Conservation (phyloP, 495 filamentous ascomycete species). For the Extremus antarcticus region DNA sequence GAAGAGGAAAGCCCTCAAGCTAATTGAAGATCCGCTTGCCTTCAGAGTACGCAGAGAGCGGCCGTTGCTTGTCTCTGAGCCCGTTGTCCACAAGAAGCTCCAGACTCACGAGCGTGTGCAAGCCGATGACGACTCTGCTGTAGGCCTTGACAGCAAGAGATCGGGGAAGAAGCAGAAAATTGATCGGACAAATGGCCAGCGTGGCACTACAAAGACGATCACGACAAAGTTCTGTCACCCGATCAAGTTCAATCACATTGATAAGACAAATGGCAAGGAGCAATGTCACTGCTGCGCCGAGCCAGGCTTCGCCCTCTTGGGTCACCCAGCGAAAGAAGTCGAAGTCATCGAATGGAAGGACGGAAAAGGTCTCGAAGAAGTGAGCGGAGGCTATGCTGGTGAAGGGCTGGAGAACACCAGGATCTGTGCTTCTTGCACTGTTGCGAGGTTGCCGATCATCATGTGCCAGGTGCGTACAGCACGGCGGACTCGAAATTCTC, state of each 20-base stretch:
- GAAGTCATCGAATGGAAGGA: conserved; percentile 25
- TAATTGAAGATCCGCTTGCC: background rate
- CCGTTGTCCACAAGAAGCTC: background rate
- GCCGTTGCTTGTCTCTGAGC: background rate
- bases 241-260: conserved; percentile 30
- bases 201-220: conserved; percentile 13
- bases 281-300: conserved; percentile 35
- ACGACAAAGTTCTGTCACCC: conserved; percentile 33
- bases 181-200: too few species aligned
- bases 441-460: conserved; percentile 26
- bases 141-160: too few species aligned
- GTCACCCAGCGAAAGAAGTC: conserved; percentile 26
- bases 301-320: conserved; percentile 30
- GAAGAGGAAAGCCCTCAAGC: background rate
- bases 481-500: background rate
- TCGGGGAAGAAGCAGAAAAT: too few species aligned
- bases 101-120: too few species aligned
- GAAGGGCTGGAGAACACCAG: conserved; percentile 26
- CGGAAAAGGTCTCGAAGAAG: conserved; percentile 26
- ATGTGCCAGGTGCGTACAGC: conserved; percentile 18
- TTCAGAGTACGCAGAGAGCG: background rate
- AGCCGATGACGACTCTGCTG: too few species aligned
- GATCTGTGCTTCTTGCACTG: conserved; percentile 34
- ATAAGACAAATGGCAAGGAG: conserved; percentile 13
- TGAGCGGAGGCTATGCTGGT: conserved; percentile 26